Base-by-base conservation (phyloP, 257 asterid genomes). In the Nicotiana otophora region DNA sequence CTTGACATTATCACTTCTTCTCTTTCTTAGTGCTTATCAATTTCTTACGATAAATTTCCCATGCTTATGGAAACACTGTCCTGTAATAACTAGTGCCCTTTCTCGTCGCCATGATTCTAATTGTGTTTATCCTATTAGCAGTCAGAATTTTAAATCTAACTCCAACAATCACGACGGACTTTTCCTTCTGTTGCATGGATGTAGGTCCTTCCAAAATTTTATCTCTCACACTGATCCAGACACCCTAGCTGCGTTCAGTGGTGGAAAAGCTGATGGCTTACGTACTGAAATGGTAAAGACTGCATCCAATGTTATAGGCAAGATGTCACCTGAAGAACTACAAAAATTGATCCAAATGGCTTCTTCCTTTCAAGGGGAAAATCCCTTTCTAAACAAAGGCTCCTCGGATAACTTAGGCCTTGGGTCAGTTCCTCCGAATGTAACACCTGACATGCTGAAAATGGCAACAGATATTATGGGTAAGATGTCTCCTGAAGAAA, bases 281-380 rank as follows among this genome's bases (percentile, higher is more conserved):
- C 86, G 97, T 78, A 97, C 98, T 57, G 98, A 89, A 83, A 94
- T 94, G 97, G 83, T 93, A 67, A 94, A 89, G 91, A 87, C 97
- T 9, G 97, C 98, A 66, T 91, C 97, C 26, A 87, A 81, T 85
- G 84, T 89, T 80, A 87, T 96, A 20, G 88, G 97, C 82, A 91
- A 90, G 86, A 94, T 96, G 98, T 89, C 99, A 64, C 96, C 97
- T 1, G 96, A 93, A 84, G 98, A 96, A 84, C 96, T 94, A 60
- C 89, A 91, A 80, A 92, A 85, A 67, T 92, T 96, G 98, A 83
- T 92, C 80, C 86, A 89, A 57, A 54, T 92, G 82, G 98, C 99
- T 81, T 94, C 99, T 57, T 90, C 98, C 53, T 87, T 91, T 87
- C 89, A 92, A 85, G 97, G 92, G 64, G 90, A 82, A 81, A 86